Evolutionary conservation across 2,329 filamentous ascomycete species (phyloP).

Genomic region (Botrytis galanthina): DNA sequence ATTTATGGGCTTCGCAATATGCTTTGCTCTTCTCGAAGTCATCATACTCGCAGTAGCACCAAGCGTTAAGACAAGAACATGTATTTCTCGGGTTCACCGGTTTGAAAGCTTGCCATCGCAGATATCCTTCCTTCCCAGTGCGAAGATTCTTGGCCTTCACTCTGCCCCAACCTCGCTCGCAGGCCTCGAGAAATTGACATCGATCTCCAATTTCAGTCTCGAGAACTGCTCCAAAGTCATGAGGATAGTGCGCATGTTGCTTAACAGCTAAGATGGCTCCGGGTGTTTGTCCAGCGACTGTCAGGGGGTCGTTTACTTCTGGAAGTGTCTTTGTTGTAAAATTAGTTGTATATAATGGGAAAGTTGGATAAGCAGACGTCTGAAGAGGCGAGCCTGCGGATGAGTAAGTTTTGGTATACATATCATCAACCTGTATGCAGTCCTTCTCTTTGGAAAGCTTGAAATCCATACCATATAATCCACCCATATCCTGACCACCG

Average conservation of each 20-base stretch:
- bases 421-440: neutral
- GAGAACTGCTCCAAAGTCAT: neutral
- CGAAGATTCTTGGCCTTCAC: slow-evolving; percentile 13
- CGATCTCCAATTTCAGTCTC: slow-evolving; percentile 1
- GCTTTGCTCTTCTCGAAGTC: slow-evolving; percentile 4
- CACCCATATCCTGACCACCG: neutral
- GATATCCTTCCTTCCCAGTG: slow-evolving; percentile 8
- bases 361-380: neutral
- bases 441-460: neutral
- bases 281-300: neutral
- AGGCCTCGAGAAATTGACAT: neutral
- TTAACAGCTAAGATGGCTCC: slow-evolving; percentile 12
- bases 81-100: neutral
- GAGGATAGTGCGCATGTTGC: neutral
- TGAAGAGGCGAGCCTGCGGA: neutral
- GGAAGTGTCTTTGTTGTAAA: neutral
- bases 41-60: slow-evolving; percentile 14
- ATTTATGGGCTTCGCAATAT: neutral
- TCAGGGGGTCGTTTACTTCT: neutral
- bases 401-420: neutral
- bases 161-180: neutral
- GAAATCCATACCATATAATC: neutral
- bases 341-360: neutral
- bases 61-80: neutral
- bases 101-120: slow-evolving; percentile 13